Percentiles rank a stretch among this genome's conserved stretches.
These are phyloP conservation scores for Leishmania mexicana DNA, from an alignment of 208 protist genomes.

Conservation along the genomic window DNA sequence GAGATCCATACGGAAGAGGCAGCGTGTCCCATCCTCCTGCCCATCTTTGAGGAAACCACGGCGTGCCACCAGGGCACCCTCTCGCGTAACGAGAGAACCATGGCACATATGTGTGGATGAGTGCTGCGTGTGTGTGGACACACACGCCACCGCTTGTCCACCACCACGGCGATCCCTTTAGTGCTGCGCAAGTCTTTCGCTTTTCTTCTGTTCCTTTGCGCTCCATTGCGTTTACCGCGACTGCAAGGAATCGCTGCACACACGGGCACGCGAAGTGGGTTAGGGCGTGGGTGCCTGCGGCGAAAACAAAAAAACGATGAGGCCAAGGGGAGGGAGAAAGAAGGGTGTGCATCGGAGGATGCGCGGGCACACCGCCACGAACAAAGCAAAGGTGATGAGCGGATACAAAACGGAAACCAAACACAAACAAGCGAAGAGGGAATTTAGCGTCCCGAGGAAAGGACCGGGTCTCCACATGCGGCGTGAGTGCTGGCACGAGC, in stretches of 20 bases:
- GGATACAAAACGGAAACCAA: neutral
- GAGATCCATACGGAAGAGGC: neutral
- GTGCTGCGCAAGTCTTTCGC: neutral
- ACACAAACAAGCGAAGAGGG: neutral
- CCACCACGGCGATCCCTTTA: neutral
- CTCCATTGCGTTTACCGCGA: neutral
- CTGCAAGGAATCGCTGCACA: neutral
- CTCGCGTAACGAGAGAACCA: neutral
- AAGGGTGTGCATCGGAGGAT: neutral
- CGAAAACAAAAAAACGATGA: neutral
- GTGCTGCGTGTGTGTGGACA: neutral
- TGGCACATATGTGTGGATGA: neutral
- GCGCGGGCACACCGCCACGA: neutral
- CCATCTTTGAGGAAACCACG: neutral
- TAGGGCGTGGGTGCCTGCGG: neutral
- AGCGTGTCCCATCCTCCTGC: neutral
- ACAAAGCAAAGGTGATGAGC: neutral
- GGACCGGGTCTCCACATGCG: neutral
- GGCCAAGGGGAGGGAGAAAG: neutral
- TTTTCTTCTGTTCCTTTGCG: neutral
- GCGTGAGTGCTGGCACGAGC: neutral
- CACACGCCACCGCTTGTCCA: neutral
- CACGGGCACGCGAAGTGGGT: neutral
- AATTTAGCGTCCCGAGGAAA: neutral
- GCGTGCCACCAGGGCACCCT: neutral